Base-by-base conservation (phyloP, 73 alveolate species). In the Paramecium octaurelia region DNA sequence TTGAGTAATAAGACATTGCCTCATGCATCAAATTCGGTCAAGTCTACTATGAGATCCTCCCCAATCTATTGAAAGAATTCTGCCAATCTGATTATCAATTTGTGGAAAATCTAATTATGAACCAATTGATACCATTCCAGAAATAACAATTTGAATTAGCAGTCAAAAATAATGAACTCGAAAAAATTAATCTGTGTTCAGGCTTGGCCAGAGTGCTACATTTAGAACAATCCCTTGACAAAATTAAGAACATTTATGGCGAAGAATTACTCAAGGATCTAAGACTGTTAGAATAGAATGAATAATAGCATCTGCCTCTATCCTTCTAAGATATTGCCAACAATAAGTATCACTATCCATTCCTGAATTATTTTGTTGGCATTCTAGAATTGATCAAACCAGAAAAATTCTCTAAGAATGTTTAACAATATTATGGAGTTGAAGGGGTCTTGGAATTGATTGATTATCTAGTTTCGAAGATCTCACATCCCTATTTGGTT, bases 111-210 rank as follows among this genome's bases (percentile, higher is more conserved):
- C 14, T 75, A 9, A 21, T 34, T 27, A 34, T 31, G 14, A 36
- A 75, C 9, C n/a, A 75, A 31, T 36, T 75, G 48, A 40, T 75
- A 21, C 35, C 42, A 21, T 75, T 75, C n/a, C 16, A 75, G 4
- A 75, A 75, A 36, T 36, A 34, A 8, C 11, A 36, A 40, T 75
- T 75, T 75, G 88, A 75, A 75, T 75, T 34, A 36, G 88, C 88
- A 75, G 88, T 75, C 38, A 75, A 75, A 36, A 36, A 75, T 36
- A 75, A 75, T 75, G 60, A 75, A 21, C 60, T 75, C 18, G 88
- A 75, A 31, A 36, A 36, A 75, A 34, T 75, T 34, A 75, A 75
- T 75, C 6, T 34, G 38, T 75, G 88, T 40, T 34, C 64, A 21
- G 58, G 60, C 6, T 75, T 75, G 34, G 88, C 88, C 0, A 75